Conservation (phyloP, 2,329 filamentous ascomycete genomes). For the Cladosporium sp. region DNA sequence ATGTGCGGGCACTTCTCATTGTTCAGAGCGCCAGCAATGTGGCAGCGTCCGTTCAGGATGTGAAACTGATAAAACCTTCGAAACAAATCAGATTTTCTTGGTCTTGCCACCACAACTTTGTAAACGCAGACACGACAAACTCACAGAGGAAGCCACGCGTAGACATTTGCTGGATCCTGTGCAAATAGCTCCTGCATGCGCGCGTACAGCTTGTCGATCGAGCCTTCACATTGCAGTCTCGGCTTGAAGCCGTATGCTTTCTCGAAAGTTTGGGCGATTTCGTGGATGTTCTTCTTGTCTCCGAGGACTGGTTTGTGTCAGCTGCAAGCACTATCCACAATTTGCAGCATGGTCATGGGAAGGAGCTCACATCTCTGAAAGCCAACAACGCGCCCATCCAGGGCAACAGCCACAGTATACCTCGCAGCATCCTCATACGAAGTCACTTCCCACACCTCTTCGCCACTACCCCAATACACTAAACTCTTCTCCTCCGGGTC, state of each 20-base stretch:
- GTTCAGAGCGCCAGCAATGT: background rate
- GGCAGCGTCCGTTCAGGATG: background rate
- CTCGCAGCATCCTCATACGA: conserved; percentile 43
- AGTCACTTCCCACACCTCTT: conserved; percentile 43
- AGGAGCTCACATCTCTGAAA: background rate
- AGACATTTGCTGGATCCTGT: background rate
- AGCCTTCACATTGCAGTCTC: background rate
- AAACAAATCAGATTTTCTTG: background rate
- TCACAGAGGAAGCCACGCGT: conserved; percentile 7
- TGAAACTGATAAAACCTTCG: background rate
- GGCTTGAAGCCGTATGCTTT: background rate
- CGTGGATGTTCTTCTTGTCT: background rate
- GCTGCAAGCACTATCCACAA: background rate
- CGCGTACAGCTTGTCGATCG: background rate
- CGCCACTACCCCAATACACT: conserved; percentile 41
- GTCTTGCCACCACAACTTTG: background rate
- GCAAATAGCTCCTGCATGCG: background rate
- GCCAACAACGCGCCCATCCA: conserved; percentile 26
- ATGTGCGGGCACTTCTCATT: background rate
- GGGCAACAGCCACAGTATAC: conserved; percentile 39
- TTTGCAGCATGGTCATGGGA: no score
- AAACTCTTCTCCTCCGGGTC: conserved; percentile 22
- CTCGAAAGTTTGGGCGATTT: background rate
- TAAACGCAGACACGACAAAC: background rate
- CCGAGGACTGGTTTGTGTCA: background rate